Base-by-base conservation (phyloP, 192 early-diverging fungal species). In the Coemansia umbellata region DNA sequence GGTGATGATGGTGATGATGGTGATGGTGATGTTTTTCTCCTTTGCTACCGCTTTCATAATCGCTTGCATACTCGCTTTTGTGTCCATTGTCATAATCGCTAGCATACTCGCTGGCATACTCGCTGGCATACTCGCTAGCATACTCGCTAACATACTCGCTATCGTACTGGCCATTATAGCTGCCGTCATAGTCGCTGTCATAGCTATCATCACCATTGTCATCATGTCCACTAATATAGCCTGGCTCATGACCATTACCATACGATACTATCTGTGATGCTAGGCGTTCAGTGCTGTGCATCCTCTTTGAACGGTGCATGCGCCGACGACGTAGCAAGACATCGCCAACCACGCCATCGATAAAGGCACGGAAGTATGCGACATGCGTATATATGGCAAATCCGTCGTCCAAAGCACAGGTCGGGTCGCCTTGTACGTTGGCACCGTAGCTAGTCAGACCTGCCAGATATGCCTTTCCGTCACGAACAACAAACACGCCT, bases 381-480 rank as follows among this genome's bases (percentile, higher is more conserved):
- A 74, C 51, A 27, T 66, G 63, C 7, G 70, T 74, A 31, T 74
- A 74, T 3, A 74, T 28, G 17, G 58, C 63, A 53, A 66, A 57
- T 5, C 70, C 70, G 21, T 74, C 63, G 42, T 63, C 40, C 37
- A 74, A 31, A 3, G 70, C 70, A 17, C 70, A 74, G 2, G 70
- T 58, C 9, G 70, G 70, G 31, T 74, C 58, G 36, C 70, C 70
- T 6, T 30, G 1, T 22, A 66, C 35, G 9, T 61, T 50, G 8
- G 70, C 47, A 10, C 70, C 70, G 43, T 62, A 74, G 70, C 70
- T 74, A 10, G 70, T 74, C 50, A 74, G 47, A 1, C 70, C 70
- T 6, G 59, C 70, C 35, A 74, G 21, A 37, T 41, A 74, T 15
- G 10, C 21, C 6, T 37, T 23, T 2, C 70, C 70, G 13, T 39